A percentile compares a stretch with the other conserved stretches of the same genome.
Evolutionary conservation across 2,329 filamentous ascomycete species (phyloP).

Genomic region (Monilinia fructicola): DNA sequence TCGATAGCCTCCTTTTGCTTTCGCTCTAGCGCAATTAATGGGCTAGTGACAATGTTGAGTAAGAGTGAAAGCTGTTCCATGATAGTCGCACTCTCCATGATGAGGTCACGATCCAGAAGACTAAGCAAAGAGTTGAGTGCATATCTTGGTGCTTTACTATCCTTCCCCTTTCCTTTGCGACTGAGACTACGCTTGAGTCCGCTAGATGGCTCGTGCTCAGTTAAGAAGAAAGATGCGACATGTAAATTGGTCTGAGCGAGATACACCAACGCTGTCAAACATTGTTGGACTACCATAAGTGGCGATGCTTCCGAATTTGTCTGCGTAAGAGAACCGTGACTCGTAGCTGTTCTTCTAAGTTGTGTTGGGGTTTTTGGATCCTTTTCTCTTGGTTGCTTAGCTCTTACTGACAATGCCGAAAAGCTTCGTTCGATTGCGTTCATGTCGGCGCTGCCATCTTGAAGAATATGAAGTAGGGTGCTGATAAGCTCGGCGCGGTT

Average conservation of each 20-base stretch:
- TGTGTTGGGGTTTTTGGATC: conserved; percentile 74
- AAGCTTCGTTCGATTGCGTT: conserved; percentile 95
- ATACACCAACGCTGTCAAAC: conserved; percentile 79
- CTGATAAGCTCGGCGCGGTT: conserved; percentile 93
- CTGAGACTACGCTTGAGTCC: conserved; percentile 74
- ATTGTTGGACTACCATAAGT: conserved; percentile 93
- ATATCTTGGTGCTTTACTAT: conserved; percentile 79
- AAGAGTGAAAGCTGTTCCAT: conserved; percentile 92
- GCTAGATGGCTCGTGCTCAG: conserved; percentile 81
- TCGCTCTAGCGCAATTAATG: conserved; percentile 77
- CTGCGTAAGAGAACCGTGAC: conserved; percentile 48
- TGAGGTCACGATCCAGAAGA: conserved; percentile 86
- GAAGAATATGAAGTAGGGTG: conserved; percentile 86
- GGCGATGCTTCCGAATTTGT: conserved; percentile 87
- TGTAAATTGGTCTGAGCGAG: conserved; percentile 82
- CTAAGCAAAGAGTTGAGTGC: conserved; percentile 88
- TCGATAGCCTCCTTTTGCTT: conserved; percentile 72
- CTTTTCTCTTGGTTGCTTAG: conserved; percentile 69
- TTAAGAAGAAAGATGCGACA: conserved; percentile 88
- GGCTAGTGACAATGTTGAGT: conserved; percentile 83
- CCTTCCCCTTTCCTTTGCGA: conserved; percentile 86
- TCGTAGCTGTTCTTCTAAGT: conserved; percentile 67
- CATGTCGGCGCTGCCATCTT: conserved; percentile 92
- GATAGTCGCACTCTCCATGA: conserved; percentile 94
- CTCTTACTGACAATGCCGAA: conserved; percentile 84